Evolutionary conservation across 2,329 filamentous ascomycete species (phyloP).

Genomic region (Cryphonectria parasitica): DNA sequence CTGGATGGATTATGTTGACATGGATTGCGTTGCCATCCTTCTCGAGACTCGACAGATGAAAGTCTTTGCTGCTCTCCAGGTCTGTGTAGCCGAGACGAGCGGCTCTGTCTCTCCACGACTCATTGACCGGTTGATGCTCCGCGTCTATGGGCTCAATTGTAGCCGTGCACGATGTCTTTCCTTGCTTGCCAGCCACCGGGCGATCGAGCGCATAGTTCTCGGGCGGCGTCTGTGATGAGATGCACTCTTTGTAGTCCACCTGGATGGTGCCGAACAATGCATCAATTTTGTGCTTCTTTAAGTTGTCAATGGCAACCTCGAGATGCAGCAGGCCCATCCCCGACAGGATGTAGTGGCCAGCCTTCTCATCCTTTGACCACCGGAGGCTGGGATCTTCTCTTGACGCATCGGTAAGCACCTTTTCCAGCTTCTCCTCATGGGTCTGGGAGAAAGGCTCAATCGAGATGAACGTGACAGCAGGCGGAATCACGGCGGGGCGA

Average conservation of each 20-base stretch:
- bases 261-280: conserved; percentile 88
- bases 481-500: conserved; percentile 84
- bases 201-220: conserved; percentile 73
- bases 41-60: conserved; percentile 50
- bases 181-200: conserved; percentile 76
- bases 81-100: conserved; percentile 22
- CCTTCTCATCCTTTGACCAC: conserved; percentile 83
- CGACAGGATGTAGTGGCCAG: conserved; percentile 88
- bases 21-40: conserved; percentile 72
- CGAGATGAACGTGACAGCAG: conserved; percentile 95
- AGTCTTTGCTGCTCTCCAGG: conserved; percentile 35
- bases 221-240: conserved; percentile 60
- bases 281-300: conserved; percentile 86
- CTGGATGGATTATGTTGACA: conserved; percentile 59
- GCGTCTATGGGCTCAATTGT: conserved; percentile 62
- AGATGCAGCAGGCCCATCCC: conserved; percentile 97
- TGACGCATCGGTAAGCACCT: conserved; percentile 75
- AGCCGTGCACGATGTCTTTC: conserved; percentile 76
- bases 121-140: conserved; percentile 33
- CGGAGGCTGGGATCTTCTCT: conserved; percentile 92
- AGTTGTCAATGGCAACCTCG: conserved; percentile 86
- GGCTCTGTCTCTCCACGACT: conserved; percentile 22
- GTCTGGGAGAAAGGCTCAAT: conserved; percentile 71
- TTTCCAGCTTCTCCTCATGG: conserved; percentile 77
- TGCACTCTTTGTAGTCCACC: conserved; percentile 90